Percentiles rank a stretch among this genome's conserved stretches.
Conservation (phyloP, 441 rosid genomes). For the Metrosideros polymorpha region DNA sequence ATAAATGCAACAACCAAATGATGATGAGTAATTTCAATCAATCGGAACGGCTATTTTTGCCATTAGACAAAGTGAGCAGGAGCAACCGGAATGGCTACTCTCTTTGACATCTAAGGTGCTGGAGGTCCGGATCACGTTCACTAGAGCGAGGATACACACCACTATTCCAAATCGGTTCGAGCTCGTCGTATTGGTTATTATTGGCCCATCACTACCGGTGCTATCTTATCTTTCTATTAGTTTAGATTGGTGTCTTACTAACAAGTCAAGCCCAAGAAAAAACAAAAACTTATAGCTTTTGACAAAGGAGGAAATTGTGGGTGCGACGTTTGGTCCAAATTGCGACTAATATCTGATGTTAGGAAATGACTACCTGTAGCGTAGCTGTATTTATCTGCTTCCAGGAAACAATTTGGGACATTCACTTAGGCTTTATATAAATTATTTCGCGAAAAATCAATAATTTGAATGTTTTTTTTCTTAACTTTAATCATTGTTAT, state of each 20-base stretch:
- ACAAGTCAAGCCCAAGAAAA: neutral
- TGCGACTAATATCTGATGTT: neutral
- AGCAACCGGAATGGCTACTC: neutral
- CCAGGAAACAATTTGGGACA: neutral
- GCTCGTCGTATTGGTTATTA: neutral
- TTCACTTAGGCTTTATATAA: too few relatives aligned
- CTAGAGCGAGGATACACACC: too few relatives aligned
- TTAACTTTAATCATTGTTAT: too few relatives aligned
- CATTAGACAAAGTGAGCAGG: neutral
- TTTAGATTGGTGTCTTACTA: neutral
- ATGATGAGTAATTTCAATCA: neutral
- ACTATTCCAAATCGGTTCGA: neutral
- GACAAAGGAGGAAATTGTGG: neutral
- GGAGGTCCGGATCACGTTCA: neutral
- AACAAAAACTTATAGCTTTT: neutral
- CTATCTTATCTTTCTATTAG: neutral
- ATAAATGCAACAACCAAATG: neutral
- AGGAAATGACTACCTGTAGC: neutral
- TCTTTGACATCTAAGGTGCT: neutral
- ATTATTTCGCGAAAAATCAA: too few relatives aligned
- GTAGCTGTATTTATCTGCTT: neutral
- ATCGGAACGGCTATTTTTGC: neutral
- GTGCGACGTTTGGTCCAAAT: neutral
- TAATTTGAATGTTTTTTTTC: too few relatives aligned
- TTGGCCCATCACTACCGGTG: neutral